Evolutionary conservation across 805 yeast genomes (phyloP), one percentile per base, ranked within the genome.

Genomic region (Komagataella pastoris): DNA sequence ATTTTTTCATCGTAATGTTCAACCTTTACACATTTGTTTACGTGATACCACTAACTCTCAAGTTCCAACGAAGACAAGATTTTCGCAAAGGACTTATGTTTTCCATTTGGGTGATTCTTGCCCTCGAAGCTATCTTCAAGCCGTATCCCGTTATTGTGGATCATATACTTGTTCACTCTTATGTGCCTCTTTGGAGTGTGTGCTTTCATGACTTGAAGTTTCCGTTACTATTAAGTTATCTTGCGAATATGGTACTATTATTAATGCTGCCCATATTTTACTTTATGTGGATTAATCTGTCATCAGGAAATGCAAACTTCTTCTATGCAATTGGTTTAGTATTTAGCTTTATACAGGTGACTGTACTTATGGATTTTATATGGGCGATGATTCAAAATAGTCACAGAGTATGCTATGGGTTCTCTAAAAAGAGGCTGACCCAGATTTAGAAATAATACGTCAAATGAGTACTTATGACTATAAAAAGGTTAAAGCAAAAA

Each of bases 261-360:
- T 71, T 86, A 2, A 72, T 93, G 49, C 80, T 93, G 4, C 97
- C 98, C 1, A 81, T 88, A 7, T 93, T 91, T 64, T 89, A 89
- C 69, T 88, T 88, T 65, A 76, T 93, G 54, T 93, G 99, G 99
- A 87, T 91, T 57, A 85, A 83, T 53, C 73, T 88, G 53, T 97
- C 97, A 12, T 88, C 93, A 36, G 99, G 99, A 24, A 93, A 93
- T 68, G 83, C 97, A 50, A 93, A 93, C 66, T 93, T 93, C 71
- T 93, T 89, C 70, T 93, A 91, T 69, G 97, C 98, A 44, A 85
- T 93, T 59, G 88, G 93, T 3, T 73, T 93, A 53, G 86, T 84
- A 2, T 84, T 88, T 65, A 82, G 86, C 0, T 69, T 81, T 7
- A 86, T 89, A 3, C 74, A 88, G 57, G 79, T 81, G 0, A 65